These are phyloP conservation scores for Alternaria arborescens DNA, from an alignment of 2,329 filamentous ascomycete genomes.

Conservation along the genomic window DNA sequence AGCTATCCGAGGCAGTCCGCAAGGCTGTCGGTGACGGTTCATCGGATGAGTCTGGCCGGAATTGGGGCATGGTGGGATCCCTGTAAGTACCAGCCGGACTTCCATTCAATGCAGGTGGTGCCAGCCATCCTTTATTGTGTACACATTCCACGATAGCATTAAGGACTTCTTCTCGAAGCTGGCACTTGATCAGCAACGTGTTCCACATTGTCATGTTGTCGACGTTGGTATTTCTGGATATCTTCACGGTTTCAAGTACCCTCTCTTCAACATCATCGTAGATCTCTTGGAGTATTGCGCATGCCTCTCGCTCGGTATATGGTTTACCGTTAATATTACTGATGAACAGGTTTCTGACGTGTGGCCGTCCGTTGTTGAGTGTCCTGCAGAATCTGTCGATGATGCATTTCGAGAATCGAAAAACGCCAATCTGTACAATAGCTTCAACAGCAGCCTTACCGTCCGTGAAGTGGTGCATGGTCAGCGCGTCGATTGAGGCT, in stretches of 20 bases:
- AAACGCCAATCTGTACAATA: conserved; percentile 34
- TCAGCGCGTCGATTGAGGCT: conserved; percentile 28
- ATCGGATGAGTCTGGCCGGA: conserved; percentile 64
- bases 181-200: conserved; percentile 33
- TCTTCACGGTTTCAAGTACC: conserved; percentile 22
- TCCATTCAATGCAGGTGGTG: not conserved
- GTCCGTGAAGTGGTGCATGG: conserved; percentile 25
- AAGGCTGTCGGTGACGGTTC: not conserved
- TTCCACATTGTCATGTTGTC: conserved; percentile 33
- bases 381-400: conserved; percentile 31
- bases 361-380: conserved; percentile 13
- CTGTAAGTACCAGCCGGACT: conserved; percentile 20
- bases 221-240: conserved; percentile 15
- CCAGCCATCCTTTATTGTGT: conserved; percentile 29
- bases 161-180: conserved; percentile 33
- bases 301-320: conserved; percentile 12
- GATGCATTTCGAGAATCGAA: conserved; percentile 37
- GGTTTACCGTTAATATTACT: conserved; percentile 6
- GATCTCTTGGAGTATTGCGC: conserved; percentile 13
- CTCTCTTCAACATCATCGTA: conserved; percentile 29
- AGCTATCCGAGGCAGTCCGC: conserved; percentile 2
- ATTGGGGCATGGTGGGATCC: conserved; percentile 74
- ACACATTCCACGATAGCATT: conserved; percentile 23
- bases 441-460: conserved; percentile 24
- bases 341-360: conserved; percentile 19